A percentile compares a stretch with the other conserved stretches of the same genome.
Conservation (phyloP, 371 early-diverging fungal genomes). For the Mortierella sp. region DNA sequence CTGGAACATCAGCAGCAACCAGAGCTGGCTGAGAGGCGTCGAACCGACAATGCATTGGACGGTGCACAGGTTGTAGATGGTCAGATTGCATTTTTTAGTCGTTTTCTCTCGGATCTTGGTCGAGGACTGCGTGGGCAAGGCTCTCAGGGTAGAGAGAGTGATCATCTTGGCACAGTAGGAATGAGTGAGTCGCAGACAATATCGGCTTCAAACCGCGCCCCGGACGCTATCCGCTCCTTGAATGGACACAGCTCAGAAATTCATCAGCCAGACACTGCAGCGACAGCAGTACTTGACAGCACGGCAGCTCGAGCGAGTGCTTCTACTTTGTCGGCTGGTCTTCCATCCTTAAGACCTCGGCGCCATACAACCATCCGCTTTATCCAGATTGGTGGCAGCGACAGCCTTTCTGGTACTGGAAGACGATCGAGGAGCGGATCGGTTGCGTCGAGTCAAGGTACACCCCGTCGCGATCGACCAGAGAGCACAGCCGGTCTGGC, state of each 20-base stretch:
- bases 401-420: neutral
- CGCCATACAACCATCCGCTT: constrained; percentile 36
- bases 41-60: constrained; percentile 9
- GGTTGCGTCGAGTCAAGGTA: neutral
- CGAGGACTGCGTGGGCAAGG: constrained; percentile 12
- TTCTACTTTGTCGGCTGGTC: no score
- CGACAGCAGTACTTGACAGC: no score
- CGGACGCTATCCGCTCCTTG: constrained; percentile 26
- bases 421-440: constrained; percentile 6
- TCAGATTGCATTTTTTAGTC: constrained; percentile 40
- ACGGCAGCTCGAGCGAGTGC: no score
- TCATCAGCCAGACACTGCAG: no score
- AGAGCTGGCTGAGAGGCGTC: neutral
- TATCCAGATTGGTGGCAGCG: constrained; percentile 35
- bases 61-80: constrained; percentile 20
- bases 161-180: no score
- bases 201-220: constrained; percentile 6
- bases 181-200: no score
- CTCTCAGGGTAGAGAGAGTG: neutral
- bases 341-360: no score
- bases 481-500: neutral
- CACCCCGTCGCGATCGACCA: neutral
- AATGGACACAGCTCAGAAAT: no score
- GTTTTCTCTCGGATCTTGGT: constrained; percentile 30
- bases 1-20: neutral